phyloP scores from a whole-genome alignment of 2,329 filamentous ascomycete genomes.

The Penicillium sp. region DNA sequence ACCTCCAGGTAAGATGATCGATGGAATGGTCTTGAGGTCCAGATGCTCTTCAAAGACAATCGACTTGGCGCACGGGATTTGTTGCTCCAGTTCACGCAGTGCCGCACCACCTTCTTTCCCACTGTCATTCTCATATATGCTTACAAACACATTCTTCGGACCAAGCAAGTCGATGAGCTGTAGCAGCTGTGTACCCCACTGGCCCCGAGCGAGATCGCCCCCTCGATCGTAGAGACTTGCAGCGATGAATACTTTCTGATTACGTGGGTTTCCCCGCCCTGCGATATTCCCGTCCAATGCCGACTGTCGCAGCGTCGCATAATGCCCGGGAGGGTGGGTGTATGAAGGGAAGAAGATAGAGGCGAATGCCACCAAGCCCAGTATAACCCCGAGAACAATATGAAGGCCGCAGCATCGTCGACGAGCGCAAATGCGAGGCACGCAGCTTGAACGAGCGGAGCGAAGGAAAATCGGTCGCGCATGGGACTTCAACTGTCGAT shows the following conservation, averaged over 20 bases:
- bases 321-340: conserved; percentile 49
- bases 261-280: conserved; percentile 47
- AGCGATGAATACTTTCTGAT: conserved; percentile 68
- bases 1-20: conserved; percentile 57
- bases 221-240: conserved; percentile 62
- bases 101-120: conserved; percentile 52
- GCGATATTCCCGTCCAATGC: conserved; percentile 22
- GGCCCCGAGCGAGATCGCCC: conserved; percentile 55
- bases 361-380: conserved; percentile 36
- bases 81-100: conserved; percentile 48
- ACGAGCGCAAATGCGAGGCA: conserved; percentile 26
- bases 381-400: conserved; percentile 22
- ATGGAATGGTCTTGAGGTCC: conserved; percentile 51
- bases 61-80: conserved; percentile 44
- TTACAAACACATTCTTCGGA: conserved; percentile 61
- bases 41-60: conserved; percentile 59
- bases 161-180: conserved; percentile 61
- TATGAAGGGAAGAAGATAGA: conserved; percentile 52
- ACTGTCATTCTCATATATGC: conserved; percentile 68
- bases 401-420: conserved; percentile 28
- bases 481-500: conserved; percentile 25
- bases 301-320: conserved; percentile 34
- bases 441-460: conserved; percentile 20
- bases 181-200: conserved; percentile 58
- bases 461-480: conserved; percentile 21